Evolutionary conservation across 2,329 filamentous ascomycete genomes (phyloP), one percentile per base, ranked within the genome.

Genomic region (Aspergillus clavatus): DNA sequence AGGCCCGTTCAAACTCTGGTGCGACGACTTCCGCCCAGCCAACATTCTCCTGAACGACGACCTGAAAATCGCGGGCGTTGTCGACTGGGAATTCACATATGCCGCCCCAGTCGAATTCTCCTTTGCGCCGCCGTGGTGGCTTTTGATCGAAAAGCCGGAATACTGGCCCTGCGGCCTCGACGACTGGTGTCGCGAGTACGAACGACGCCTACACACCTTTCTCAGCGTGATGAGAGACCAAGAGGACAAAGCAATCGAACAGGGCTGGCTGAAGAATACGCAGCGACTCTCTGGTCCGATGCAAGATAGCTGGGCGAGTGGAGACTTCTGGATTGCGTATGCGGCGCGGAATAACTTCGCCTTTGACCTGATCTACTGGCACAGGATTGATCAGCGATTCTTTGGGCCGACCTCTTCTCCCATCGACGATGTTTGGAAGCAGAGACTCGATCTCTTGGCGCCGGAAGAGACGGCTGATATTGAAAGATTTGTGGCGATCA

Each of bases 1-100:
- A 7, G 57, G 59, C 6, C 56, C 54, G 18, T 61, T 62, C 38
- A 53, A 53, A 33, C 26, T 61, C 7, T 56, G 52, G 40, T 59
- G 55, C 29, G 55, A 59, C 43, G 55, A 57, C 48, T 40, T 59
- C 3, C 41, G 50, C 5, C 55, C 53, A 5, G 28, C 45, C 2
- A 56, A 58, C 36, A 46, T 56, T 0, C 45, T 58, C 10, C 2
- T 51, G 3, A 46, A 56, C 31, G 40, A 43, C 1, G 29, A 46
- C 12, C 11, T 50, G 14, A 23, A 52, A 14, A 45, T 54, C 29
- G 43, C 21, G 8, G 49, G 55, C 0, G 52, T 53, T 4, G 39
- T 60, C 2, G 53, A 60, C 22, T 57, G 50, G 50, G 52, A 60
- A 31, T 58, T 56, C 33, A 49, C 52, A 4, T 58, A 58, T 37